Evolutionary conservation across 2,329 filamentous ascomycete species (phyloP).

Genomic region (Zasmidium citrigriseum): DNA sequence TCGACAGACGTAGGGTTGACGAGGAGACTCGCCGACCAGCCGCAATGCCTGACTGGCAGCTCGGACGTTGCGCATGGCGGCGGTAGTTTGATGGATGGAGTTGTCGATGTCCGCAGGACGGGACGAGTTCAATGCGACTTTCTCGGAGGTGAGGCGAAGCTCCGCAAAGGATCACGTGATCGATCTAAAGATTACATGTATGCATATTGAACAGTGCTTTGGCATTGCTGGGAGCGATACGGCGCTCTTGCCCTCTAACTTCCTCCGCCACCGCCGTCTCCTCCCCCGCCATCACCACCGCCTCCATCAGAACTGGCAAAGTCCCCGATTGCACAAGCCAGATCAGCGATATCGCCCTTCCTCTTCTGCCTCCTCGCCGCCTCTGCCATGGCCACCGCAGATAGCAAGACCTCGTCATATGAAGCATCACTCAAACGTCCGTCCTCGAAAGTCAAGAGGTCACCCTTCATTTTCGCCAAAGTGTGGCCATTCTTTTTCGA

Average conservation of each 20-base stretch:
- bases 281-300: constrained; percentile 4
- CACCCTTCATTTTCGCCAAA: constrained; percentile 23
- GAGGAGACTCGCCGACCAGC: constrained; percentile 20
- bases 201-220: neutral
- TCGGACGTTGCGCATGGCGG: constrained; percentile 22
- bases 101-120: neutral
- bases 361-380: constrained; percentile 20
- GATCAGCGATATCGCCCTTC: constrained; percentile 16
- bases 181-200: neutral
- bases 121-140: neutral
- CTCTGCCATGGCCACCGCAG: constrained; percentile 28
- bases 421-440: constrained; percentile 18
- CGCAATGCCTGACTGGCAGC: constrained; percentile 30
- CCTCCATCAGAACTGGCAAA: constrained; percentile 12
- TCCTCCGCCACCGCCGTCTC: neutral
- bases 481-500: constrained; percentile 15
- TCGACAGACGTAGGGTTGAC: constrained; percentile 30
- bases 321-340: constrained; percentile 19
- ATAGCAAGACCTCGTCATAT: constrained; percentile 25
- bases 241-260: neutral
- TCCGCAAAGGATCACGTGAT: constrained; percentile 3
- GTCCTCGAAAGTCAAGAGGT: constrained; percentile 23
- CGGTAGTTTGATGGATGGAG: neutral
- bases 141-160: constrained; percentile 5
- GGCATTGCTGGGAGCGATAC: neutral